Conservation (phyloP, 2,329 filamentous ascomycete species). For the Arthrobotrys iridis region DNA sequence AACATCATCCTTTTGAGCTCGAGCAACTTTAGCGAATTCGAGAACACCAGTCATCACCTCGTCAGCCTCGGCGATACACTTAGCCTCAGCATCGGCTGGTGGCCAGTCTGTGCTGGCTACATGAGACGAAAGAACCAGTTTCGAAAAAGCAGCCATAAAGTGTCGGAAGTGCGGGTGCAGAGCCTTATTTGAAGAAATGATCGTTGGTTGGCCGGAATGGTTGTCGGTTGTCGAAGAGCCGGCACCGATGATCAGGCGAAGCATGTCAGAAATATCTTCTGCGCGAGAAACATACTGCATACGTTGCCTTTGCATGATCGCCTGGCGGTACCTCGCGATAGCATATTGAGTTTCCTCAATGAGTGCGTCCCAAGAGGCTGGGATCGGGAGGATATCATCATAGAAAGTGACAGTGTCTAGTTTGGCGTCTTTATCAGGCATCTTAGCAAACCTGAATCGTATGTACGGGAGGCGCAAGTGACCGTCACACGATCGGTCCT, state of each 20-base stretch:
- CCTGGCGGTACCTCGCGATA: constrained; percentile 87
- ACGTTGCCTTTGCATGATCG: constrained; percentile 82
- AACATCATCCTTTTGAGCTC: constrained; percentile 90
- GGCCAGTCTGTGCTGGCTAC: constrained; percentile 97
- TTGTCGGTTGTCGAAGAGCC: constrained; percentile 98
- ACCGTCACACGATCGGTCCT: not conserved
- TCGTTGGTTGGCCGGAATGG: constrained; percentile 97
- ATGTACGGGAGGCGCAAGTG: not conserved
- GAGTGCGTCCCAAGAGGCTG: constrained; percentile 87
- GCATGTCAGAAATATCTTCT: constrained; percentile 97
- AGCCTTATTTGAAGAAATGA: constrained; percentile 97
- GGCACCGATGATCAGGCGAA: constrained; percentile 90
- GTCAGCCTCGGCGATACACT: constrained; percentile 96
- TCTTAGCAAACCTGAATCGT: constrained; percentile 34
- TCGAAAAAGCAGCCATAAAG: constrained; percentile 99
- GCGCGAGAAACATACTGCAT: constrained; percentile 92
- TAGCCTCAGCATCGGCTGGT: constrained; percentile 89
- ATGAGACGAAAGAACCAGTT: constrained; percentile 95
- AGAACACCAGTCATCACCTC: constrained; percentile 93
- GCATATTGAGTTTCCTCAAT: constrained; percentile 92
- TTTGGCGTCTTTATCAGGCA: constrained; percentile 46
- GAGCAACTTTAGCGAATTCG: constrained; percentile 93
- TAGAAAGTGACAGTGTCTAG: constrained; percentile 70
- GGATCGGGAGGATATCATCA: constrained; percentile 82
- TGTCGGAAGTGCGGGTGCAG: constrained; percentile 97